Base-by-base conservation (phyloP, 306 rosid species). In the Cucurbita maxima region DNA sequence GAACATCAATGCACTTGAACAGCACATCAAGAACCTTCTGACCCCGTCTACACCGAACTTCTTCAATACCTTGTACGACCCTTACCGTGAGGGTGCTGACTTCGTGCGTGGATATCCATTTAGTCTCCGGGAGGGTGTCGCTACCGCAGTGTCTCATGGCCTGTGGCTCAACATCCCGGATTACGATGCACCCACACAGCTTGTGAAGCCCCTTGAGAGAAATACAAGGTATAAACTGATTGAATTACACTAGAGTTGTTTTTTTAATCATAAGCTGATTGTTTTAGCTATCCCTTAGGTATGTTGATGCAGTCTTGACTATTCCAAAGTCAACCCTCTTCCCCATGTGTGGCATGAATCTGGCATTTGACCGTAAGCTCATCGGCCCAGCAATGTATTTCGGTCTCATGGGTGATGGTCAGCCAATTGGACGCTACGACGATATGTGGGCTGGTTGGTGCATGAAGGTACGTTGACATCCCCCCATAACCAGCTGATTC, bases 361-460 rank as follows among this genome's bases (percentile, higher is more conserved):
- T 91, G 74, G 92, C 87, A 8, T 91, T 91, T 54, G 36, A 91
- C 77, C 92, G 97, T 7, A 86, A 89, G 72, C 90, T 91, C 51
- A 91, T 91, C 72, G 97, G 97, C 77, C 90, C 97, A 48, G 97
- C 96, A 13, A 91, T 91, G 97, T 91, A 91, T 81, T 91, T 91
- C 70, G 97, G 97, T 75, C 97, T 91, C 75, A 89, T 91, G 96
- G 97, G 97, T 76, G 97, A 91, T 62, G 97, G 97, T 78, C 97
- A 91, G 77, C 97, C 96, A 25, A 89, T 91, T 73, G 96, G 96
- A 60, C 90, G 97, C 43, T 91, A 89, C 14, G 96, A 91, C 30
- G 97, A 91, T 61, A 91, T 91, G 97, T 91, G 97, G 97, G 97
- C 97, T 62, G 97, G 97, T 34, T 91, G 97, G 97, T 91, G 97